A percentile compares a stretch with the other conserved stretches of the same genome.
These are phyloP conservation scores for Halophytophthora polymorphica DNA, from an alignment of 352 stramenopile species.

Conservation along the genomic window DNA sequence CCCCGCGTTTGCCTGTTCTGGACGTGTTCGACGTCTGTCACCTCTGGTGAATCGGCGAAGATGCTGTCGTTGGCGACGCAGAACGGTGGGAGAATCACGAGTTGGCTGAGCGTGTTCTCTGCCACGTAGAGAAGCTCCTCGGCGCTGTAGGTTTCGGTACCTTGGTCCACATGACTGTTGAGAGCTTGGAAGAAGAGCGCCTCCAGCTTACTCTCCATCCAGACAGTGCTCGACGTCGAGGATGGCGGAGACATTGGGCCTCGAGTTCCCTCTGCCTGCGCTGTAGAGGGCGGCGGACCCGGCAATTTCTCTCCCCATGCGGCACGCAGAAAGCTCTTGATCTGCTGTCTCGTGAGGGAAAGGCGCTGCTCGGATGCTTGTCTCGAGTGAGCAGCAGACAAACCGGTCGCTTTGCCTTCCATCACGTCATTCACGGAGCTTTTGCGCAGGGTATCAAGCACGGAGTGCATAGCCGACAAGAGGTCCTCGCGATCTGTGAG, in stretches of 20 bases:
- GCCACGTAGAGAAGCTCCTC: constrained; percentile 28
- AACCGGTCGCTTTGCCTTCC: constrained; percentile 9
- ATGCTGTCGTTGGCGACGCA: constrained; percentile 2
- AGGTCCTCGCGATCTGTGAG: constrained; percentile 27
- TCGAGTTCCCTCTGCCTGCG: not conserved
- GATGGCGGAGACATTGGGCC: not conserved
- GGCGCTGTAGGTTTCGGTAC: constrained; percentile 17
- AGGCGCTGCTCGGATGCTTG: not conserved
- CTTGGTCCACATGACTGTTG: not conserved
- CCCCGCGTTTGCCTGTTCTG: not conserved
- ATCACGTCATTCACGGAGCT: constrained; percentile 8
- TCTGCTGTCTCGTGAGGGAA: constrained; percentile 37
- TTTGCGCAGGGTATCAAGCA: not conserved
- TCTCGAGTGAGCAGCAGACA: not conserved
- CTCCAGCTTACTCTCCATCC: constrained; percentile 42
- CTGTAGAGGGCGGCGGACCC: not conserved
- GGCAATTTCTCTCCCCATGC: constrained; percentile 37
- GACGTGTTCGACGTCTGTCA: not conserved
- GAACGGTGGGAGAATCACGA: constrained; percentile 24
- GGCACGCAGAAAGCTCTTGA: constrained; percentile 40
- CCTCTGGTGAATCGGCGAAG: not conserved
- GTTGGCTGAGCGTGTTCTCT: constrained; percentile 14
- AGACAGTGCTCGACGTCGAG: constrained; percentile 12
- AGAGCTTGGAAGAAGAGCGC: constrained; percentile 28
- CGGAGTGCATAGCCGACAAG: constrained; percentile 13